Percentiles rank a stretch among this genome's conserved stretches.
Conservation (phyloP, 1,139 yeast genomes). For the Saccharomyces uvarum region DNA sequence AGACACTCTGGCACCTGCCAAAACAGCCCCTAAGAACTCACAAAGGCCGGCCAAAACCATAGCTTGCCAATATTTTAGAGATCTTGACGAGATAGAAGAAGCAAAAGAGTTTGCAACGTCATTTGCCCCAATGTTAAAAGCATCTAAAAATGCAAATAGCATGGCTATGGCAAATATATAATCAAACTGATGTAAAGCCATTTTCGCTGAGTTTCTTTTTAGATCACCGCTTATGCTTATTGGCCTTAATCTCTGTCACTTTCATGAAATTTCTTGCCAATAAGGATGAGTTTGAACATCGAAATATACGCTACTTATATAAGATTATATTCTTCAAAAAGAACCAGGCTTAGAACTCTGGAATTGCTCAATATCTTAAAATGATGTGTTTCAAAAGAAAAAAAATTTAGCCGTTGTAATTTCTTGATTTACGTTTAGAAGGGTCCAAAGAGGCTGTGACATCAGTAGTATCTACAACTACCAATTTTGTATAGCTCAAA, state of each 20-base stretch:
- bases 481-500: no score
- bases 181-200: slow-evolving; percentile 48
- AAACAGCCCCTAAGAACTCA: slow-evolving; percentile 69
- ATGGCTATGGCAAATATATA: slow-evolving; percentile 60
- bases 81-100: slow-evolving; percentile 62
- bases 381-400: not conserved
- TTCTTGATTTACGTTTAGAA: not conserved
- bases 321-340: not conserved
- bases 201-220: slow-evolving; percentile 5
- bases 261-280: not conserved
- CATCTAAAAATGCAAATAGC: slow-evolving; percentile 69
- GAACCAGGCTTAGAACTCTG: not conserved
- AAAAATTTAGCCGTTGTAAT: not conserved
- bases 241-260: not conserved
- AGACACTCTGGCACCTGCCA: slow-evolving; percentile 63
- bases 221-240: not conserved
- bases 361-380: not conserved
- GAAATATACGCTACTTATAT: not conserved
- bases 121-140: slow-evolving; percentile 80
- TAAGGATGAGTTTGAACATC: not conserved
- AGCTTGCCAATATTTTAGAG: slow-evolving; percentile 68
- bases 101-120: slow-evolving; percentile 80
- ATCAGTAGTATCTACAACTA: no score
- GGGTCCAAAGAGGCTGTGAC: not conserved
- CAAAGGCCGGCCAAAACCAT: slow-evolving; percentile 59